Conservation (phyloP, 441 rosid genomes). For the Populus hybrid region DNA sequence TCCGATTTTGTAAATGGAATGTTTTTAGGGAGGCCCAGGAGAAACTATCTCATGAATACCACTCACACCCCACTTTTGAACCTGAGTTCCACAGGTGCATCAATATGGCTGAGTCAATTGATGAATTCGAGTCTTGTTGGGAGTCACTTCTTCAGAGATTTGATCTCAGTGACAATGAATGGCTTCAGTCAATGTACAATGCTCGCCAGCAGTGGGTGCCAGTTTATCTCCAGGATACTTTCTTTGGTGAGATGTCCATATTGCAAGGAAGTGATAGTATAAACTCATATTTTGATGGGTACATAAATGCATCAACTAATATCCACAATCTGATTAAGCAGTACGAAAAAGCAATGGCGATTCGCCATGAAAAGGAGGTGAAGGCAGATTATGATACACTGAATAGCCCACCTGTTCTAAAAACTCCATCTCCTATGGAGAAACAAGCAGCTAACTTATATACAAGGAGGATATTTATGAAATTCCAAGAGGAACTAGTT, state of each 20-base stretch:
- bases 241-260: constrained; percentile 69
- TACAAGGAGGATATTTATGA: constrained; percentile 61
- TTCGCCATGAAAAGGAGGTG: constrained; percentile 67
- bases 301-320: constrained; percentile 60
- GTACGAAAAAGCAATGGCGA: constrained; percentile 64
- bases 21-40: constrained; percentile 72
- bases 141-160: constrained; percentile 51
- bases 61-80: constrained; percentile 57
- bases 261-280: constrained; percentile 59
- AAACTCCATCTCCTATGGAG: constrained; percentile 92
- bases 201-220: constrained; percentile 77
- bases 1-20: constrained; percentile 77
- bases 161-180: constrained; percentile 63
- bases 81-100: constrained; percentile 66
- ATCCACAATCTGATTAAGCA: constrained; percentile 60
- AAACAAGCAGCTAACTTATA: constrained; percentile 74
- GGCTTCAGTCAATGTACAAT: constrained; percentile 61
- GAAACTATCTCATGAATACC: constrained; percentile 58
- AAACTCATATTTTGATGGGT: constrained; percentile 76
- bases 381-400: constrained; percentile 77
- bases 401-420: constrained; percentile 49
- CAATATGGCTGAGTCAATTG: constrained; percentile 57
- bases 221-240: constrained; percentile 62
- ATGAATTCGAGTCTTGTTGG: constrained; percentile 76
- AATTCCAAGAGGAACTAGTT: constrained; percentile 85